A percentile compares a stretch with the other conserved stretches of the same genome.
Evolutionary conservation across 306 rosid genomes (phyloP).

Genomic region (Vigna unguiculata): DNA sequence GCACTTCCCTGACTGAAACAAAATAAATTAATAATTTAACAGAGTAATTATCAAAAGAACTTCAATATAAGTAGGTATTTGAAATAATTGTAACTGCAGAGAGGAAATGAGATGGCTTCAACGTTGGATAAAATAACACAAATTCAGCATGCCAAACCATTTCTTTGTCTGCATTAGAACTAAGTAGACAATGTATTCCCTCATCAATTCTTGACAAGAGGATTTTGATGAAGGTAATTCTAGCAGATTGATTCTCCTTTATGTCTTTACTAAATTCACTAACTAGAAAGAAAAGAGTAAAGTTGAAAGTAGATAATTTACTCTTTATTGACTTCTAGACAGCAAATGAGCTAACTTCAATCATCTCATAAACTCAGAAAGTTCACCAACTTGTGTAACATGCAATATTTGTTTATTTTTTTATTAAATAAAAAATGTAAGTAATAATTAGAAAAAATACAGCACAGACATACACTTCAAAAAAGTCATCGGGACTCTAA

Average conservation of each 20-base stretch:
- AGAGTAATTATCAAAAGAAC: slow-evolving; percentile 16
- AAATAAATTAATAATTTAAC: slow-evolving; percentile 43
- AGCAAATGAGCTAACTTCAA: slow-evolving; percentile 10
- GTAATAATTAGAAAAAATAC: slow-evolving; percentile 1
- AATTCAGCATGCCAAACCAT: slow-evolving; percentile 14
- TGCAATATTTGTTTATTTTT: not conserved
- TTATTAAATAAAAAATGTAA: not conserved
- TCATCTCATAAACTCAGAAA: slow-evolving; percentile 10
- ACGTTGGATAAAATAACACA: slow-evolving; percentile 1
- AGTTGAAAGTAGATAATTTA: not conserved
- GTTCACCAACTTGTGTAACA: not conserved
- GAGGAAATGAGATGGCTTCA: slow-evolving; percentile 2
- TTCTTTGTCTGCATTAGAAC: slow-evolving; percentile 18
- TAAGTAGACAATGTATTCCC: slow-evolving; percentile 15
- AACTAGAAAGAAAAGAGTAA: slow-evolving; percentile 9
- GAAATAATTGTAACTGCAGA: slow-evolving; percentile 25
- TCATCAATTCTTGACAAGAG: slow-evolving; percentile 28
- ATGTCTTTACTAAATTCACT: slow-evolving; percentile 1
- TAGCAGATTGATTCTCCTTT: not conserved
- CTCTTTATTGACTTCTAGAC: slow-evolving; percentile 7
- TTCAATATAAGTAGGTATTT: slow-evolving; percentile 25
- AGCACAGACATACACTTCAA: not conserved
- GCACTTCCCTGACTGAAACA: slow-evolving; percentile 94
- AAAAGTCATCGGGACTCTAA: not conserved
- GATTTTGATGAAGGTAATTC: slow-evolving; percentile 11